Evolutionary conservation across 805 yeast genomes (phyloP).

Genomic region (Sugiyamaella boreocaroliniensis): DNA sequence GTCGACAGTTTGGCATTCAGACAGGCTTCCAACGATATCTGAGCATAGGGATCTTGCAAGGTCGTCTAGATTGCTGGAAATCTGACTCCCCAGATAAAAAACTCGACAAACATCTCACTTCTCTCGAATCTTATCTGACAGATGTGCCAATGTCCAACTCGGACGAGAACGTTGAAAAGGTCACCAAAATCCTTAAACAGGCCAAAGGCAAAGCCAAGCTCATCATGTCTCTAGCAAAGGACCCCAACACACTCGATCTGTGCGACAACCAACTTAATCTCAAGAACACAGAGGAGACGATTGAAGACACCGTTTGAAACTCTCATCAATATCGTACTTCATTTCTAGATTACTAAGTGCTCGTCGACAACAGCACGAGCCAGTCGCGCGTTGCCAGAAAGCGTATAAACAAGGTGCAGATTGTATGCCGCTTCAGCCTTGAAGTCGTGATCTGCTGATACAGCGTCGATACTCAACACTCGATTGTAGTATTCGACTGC

Average conservation of each 20-base stretch:
- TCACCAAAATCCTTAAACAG: slow-evolving; percentile 46
- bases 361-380: slow-evolving; percentile 60
- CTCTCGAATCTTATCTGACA: slow-evolving; percentile 23
- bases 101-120: slow-evolving; percentile 9
- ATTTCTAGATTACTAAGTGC: slow-evolving; percentile 47
- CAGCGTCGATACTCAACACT: slow-evolving; percentile 43
- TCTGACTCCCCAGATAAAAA: slow-evolving; percentile 2
- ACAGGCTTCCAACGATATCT: slow-evolving; percentile 39
- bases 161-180: slow-evolving; percentile 48
- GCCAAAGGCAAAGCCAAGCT: slow-evolving; percentile 58
- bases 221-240: slow-evolving; percentile 34
- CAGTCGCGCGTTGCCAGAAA: slow-evolving; percentile 61
- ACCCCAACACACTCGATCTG: slow-evolving; percentile 26
- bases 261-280: slow-evolving; percentile 33
- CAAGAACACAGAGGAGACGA: slow-evolving; percentile 28
- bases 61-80: slow-evolving; percentile 38
- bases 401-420: slow-evolving; percentile 63
- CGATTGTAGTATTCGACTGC: slow-evolving; percentile 70
- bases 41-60: slow-evolving; percentile 60
- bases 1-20: slow-evolving; percentile 69
- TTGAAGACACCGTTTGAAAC: slow-evolving; percentile 27
- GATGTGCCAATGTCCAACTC: slow-evolving; percentile 40
- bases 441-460: slow-evolving; percentile 51
- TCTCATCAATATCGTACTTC: background rate
- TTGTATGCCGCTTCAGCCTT: slow-evolving; percentile 82